Evolutionary conservation across 2,329 filamentous ascomycete species (phyloP).

Genomic region (Phyllosticta citrichinensis): DNA sequence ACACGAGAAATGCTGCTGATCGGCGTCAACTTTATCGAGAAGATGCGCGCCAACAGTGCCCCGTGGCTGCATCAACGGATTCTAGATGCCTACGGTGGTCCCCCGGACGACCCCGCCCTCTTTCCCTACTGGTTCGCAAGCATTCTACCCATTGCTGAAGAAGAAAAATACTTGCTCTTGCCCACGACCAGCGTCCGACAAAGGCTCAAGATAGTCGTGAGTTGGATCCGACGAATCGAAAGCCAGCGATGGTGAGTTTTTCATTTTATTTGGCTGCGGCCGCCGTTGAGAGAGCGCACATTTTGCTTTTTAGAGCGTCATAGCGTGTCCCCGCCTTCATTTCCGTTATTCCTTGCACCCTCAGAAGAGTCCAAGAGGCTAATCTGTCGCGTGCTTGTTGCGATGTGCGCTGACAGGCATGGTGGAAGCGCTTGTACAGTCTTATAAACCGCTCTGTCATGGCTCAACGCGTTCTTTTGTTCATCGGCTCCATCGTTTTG

Average conservation of each 20-base stretch:
- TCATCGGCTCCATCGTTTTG: constrained; percentile 5
- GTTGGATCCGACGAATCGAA: constrained; percentile 68
- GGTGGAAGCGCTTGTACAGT: constrained; percentile 30
- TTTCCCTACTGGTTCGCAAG: constrained; percentile 91
- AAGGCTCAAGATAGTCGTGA: constrained; percentile 70
- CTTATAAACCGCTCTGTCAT: constrained; percentile 23
- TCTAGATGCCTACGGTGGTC: constrained; percentile 64
- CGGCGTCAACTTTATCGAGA: constrained; percentile 55
- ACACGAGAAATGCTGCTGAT: constrained; percentile 61
- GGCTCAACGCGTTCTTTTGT: constrained; percentile 8
- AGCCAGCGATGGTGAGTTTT: constrained; percentile 57
- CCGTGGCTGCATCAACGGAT: constrained; percentile 67
- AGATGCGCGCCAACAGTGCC: constrained; percentile 58
- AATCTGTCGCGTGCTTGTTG: constrained; percentile 3
- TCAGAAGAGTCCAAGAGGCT: constrained; percentile 5
- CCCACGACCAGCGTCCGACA: constrained; percentile 66
- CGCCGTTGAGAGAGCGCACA: neutral
- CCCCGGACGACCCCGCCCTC: constrained; percentile 61
- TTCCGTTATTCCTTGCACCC: constrained; percentile 1
- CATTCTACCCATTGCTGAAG: constrained; percentile 65
- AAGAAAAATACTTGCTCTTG: constrained; percentile 70
- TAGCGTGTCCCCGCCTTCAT: constrained; percentile 1
- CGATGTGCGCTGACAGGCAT: constrained; percentile 22
- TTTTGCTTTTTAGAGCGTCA: neutral
- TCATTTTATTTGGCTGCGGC: neutral